phyloP scores from a whole-genome alignment of 768 basidiomycete species.

The Russula sp. region DNA sequence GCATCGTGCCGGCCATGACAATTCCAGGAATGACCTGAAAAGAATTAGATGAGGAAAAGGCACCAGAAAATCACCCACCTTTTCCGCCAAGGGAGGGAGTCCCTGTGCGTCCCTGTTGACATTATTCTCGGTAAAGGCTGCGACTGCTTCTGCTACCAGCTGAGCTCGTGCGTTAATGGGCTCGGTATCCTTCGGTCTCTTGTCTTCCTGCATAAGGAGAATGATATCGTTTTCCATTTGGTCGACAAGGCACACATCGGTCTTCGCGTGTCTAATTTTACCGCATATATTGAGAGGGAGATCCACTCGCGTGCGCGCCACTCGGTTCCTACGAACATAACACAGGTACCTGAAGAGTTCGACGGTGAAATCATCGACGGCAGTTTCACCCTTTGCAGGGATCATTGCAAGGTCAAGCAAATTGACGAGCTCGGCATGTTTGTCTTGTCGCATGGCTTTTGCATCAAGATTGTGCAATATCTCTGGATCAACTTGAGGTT shows the following conservation, averaged over 20 bases:
- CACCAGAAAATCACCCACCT: background rate
- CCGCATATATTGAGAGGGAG: background rate
- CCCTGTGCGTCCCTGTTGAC: background rate
- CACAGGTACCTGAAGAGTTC: background rate
- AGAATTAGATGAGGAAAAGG: background rate
- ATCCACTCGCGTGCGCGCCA: background rate
- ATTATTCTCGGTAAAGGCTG: background rate
- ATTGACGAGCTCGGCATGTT: background rate
- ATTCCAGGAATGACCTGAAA: conserved; percentile 4
- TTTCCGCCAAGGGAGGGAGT: background rate
- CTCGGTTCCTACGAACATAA: background rate
- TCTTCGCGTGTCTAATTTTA: background rate
- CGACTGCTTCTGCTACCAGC: background rate
- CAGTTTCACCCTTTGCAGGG: background rate
- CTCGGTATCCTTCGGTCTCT: background rate
- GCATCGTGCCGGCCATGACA: background rate
- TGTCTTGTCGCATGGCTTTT: background rate
- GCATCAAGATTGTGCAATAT: background rate
- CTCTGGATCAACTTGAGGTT: background rate
- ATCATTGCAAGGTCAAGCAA: background rate
- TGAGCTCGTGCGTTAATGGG: background rate
- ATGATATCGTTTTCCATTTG: background rate
- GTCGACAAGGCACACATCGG: conserved; percentile 3
- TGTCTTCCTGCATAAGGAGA: conserved; percentile 10
- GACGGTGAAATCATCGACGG: background rate